phyloP scores from a whole-genome alignment of 2,329 filamentous ascomycete genomes.

The Xylariaceae sp. region DNA sequence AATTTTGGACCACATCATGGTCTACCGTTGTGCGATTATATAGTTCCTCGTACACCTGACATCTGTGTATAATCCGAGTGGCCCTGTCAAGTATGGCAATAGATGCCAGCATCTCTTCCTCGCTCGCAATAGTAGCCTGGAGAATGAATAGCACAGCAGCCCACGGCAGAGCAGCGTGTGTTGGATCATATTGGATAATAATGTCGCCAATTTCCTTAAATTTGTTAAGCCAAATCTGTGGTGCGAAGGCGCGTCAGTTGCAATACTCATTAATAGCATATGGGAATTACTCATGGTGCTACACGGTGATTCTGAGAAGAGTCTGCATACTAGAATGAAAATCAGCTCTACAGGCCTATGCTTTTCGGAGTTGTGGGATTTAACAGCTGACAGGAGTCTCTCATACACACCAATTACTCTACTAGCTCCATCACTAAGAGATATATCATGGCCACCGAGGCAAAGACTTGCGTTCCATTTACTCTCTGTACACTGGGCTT shows the following conservation, averaged over 20 bases:
- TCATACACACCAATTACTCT: conserved; percentile 1
- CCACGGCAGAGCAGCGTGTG: conserved; percentile 13
- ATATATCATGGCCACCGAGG: not conserved
- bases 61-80: conserved; percentile 10
- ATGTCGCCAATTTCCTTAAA: conserved; percentile 13
- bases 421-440: not conserved
- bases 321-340: no score
- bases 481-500: conserved; percentile 1
- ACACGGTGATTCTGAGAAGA: no score
- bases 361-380: no score
- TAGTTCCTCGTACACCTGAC: conserved; percentile 4
- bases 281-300: no score
- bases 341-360: no score
- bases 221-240: conserved; percentile 11
- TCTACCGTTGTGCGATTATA: conserved; percentile 9
- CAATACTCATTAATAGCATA: no score
- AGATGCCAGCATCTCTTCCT: conserved; percentile 5
- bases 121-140: not conserved
- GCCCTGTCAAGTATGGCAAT: conserved; percentile 1
- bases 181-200: conserved; percentile 11
- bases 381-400: no score
- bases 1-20: not conserved
- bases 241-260: no score
- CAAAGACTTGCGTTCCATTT: not conserved
- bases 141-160: conserved; percentile 6